Base-by-base conservation (phyloP, 2,329 filamentous ascomycete genomes). In the Volutella citrinella region DNA sequence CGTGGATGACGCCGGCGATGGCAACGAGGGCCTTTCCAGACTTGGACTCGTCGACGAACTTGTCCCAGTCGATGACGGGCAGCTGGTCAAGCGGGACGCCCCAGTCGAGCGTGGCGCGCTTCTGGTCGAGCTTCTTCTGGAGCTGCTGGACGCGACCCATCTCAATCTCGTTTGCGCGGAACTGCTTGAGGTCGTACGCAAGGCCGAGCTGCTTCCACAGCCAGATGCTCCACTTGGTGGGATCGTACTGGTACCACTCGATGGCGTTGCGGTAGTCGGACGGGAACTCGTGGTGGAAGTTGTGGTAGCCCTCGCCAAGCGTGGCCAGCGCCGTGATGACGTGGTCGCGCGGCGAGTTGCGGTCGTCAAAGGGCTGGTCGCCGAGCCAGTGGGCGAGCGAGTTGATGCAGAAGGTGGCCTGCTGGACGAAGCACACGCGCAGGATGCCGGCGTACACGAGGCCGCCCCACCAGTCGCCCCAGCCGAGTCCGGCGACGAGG, bases 251-350 rank as follows among this genome's bases (percentile, higher is more conserved):
- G 69, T 81, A 84, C 87, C 87, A 94, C 65, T 88, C 74, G 51
- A 93, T 91, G 43, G 87, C 87, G 61, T 94, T 94, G 60, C 87
- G 86, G 78, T 93, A 94, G 64, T 94, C 87, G 10, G 86, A 91
- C 34, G 88, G 88, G 68, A 94, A 94, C 64, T 94, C 87, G 74
- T 94, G 87, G 69, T 94, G 87, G 76, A 94, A 94, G 76, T 94
- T 94, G 76, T 94, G 87, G 70, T 94, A 94, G 19, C 87, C 87
- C 67, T 90, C 87, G 30, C 87, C 87, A 15, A 94, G 82, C 25
- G 87, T 94, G 51, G 88, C 82, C 13, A 94, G 69, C 27, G 87
- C 87, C 24, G 87, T 94, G 65, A 94, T 79, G 58, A 91, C 76
- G 65, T 94, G 87, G 56, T 94, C 87, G 61, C 88, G 83, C 45